Conservation (phyloP, 805 yeast species). For the Geotrichum ghanense region DNA sequence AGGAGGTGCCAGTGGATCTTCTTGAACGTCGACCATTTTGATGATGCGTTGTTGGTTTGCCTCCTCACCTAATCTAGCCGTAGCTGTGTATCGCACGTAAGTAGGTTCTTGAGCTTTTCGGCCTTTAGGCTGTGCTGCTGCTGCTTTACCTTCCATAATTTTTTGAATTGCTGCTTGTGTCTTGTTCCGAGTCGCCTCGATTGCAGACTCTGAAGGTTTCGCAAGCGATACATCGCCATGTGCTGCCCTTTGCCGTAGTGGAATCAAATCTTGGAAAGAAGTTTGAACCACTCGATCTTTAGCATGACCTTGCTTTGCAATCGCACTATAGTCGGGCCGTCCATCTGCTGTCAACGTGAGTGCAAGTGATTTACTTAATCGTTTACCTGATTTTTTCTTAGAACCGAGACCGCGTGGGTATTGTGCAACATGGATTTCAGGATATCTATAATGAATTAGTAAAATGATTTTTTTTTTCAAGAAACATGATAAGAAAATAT, state of each 20-base stretch:
- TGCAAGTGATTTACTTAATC: constrained; percentile 18
- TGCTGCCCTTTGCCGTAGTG: constrained; percentile 39
- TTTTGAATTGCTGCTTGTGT: constrained; percentile 48
- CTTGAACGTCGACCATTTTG: constrained; percentile 52
- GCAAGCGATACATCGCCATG: constrained; percentile 31
- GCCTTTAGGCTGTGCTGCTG: constrained; percentile 23
- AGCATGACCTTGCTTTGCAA: constrained; percentile 25
- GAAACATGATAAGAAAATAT: background rate
- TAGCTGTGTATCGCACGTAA: constrained; percentile 35
- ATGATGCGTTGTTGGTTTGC: constrained; percentile 35
- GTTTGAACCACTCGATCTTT: constrained; percentile 30
- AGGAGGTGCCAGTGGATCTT: constrained; percentile 83
- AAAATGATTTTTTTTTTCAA: background rate
- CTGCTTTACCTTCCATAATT: constrained; percentile 35
- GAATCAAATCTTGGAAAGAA: constrained; percentile 46
- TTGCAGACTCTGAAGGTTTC: constrained; percentile 35
- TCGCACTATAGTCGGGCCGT: constrained; percentile 21
- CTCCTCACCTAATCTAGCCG: constrained; percentile 26
- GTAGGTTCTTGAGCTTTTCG: constrained; percentile 28
- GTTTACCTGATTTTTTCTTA: constrained; percentile 5
- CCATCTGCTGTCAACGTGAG: constrained; percentile 22
- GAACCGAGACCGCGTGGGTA: constrained; percentile 25
- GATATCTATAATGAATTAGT: constrained; percentile 12
- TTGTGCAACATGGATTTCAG: constrained; percentile 24
- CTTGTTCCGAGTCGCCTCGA: constrained; percentile 36